Percentiles rank a stretch among this genome's conserved stretches.
Conservation (phyloP, 2,329 filamentous ascomycete genomes). For the Malbranchea zuffiana region DNA sequence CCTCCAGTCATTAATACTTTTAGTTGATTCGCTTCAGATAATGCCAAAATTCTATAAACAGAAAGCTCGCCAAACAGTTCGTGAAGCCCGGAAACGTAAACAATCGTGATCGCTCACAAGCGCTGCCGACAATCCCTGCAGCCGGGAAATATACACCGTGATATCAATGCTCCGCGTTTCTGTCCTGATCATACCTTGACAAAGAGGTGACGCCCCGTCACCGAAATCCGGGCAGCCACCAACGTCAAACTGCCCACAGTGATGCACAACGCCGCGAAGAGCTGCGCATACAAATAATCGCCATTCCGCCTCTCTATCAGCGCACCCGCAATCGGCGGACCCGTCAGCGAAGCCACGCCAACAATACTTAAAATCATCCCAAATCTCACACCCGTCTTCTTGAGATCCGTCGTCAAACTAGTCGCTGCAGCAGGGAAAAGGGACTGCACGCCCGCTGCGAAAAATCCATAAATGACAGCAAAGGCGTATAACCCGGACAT, state of each 20-base stretch:
- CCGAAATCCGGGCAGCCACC: conserved; percentile 31
- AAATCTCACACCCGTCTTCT: conserved; percentile 46
- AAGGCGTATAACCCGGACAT: conserved; percentile 50
- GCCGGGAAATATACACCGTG: too few species aligned
- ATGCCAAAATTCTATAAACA: too few species aligned
- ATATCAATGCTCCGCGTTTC: too few species aligned
- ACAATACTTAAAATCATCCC: conserved; percentile 47
- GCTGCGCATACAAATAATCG: conserved; percentile 41
- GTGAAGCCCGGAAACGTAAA: too few species aligned
- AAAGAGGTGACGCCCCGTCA: conserved; percentile 26
- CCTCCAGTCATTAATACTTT: too few species aligned
- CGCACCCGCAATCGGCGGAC: conserved; percentile 45
- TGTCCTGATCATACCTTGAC: conserved; percentile 22
- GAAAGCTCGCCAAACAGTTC: too few species aligned
- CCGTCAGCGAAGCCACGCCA: conserved; percentile 44
- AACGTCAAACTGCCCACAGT: conserved; percentile 36
- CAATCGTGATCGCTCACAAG: too few species aligned
- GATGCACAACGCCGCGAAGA: conserved; percentile 40
- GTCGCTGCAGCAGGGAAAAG: conserved; percentile 54
- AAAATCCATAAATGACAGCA: conserved; percentile 53
- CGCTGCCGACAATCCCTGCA: too few species aligned
- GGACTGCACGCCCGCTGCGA: conserved; percentile 52
- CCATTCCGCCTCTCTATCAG: conserved; percentile 39
- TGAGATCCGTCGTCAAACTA: conserved; percentile 43
- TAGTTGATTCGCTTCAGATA: too few species aligned